Conservation (phyloP, 306 rosid species). For the Vicia villosa region DNA sequence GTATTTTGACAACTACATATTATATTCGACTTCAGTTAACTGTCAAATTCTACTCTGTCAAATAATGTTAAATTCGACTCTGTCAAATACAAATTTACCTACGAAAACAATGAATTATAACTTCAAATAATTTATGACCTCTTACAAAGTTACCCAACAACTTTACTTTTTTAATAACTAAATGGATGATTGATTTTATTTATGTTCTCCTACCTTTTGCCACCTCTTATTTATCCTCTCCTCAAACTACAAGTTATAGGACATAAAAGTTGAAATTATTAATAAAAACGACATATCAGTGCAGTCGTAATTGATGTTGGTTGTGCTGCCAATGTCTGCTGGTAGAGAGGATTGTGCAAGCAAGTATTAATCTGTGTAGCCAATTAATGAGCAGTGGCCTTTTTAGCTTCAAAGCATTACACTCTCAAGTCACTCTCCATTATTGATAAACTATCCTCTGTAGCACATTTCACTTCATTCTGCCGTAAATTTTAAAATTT, state of each 20-base stretch:
- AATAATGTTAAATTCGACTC: too few relatives aligned
- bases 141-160: too few relatives aligned
- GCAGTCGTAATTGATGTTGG: conserved; percentile 42
- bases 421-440: conserved; percentile 30
- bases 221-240: too few relatives aligned
- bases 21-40: too few relatives aligned
- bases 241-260: not conserved
- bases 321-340: conserved; percentile 40
- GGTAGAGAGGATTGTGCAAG: conserved; percentile 40
- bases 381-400: conserved; percentile 28
- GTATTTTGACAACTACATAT: too few relatives aligned
- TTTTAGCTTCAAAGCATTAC: conserved; percentile 36
- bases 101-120: too few relatives aligned
- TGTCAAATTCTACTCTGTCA: too few relatives aligned
- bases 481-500: conserved; percentile 26
- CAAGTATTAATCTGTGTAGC: conserved; percentile 19
- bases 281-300: not conserved
- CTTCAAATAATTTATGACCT: too few relatives aligned
- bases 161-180: too few relatives aligned
- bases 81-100: too few relatives aligned
- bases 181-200: too few relatives aligned
- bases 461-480: conserved; percentile 21
- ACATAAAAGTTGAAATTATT: not conserved
- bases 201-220: too few relatives aligned
- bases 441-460: conserved; percentile 10